phyloP scores from a whole-genome alignment of 208 protist species.

The Leishmania martiniquensis region DNA sequence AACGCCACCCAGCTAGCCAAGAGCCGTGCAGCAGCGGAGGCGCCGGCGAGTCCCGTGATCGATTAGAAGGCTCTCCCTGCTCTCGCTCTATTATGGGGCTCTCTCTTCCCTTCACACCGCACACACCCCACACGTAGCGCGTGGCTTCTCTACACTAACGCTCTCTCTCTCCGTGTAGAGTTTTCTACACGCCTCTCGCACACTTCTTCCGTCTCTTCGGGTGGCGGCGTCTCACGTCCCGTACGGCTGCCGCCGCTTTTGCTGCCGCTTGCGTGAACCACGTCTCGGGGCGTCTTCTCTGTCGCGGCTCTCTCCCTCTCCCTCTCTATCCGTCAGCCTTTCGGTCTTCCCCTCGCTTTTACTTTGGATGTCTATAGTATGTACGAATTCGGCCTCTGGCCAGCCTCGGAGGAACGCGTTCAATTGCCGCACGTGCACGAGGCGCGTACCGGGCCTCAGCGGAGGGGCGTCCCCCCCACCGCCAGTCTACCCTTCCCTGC shows the following conservation, averaged over 20 bases:
- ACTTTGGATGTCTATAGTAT: conserved; percentile 10
- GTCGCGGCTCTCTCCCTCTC: background rate
- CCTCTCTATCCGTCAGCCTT: conserved; percentile 8
- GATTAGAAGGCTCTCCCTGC: background rate
- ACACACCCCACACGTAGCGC: background rate
- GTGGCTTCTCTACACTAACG: background rate
- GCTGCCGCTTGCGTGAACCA: background rate
- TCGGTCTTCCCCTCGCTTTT: conserved; percentile 10
- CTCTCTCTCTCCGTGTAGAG: background rate
- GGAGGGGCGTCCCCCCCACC: no score
- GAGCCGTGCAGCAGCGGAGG: conserved; percentile 21
- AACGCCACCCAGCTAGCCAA: conserved; percentile 51
- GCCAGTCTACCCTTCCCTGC: no score
- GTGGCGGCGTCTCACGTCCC: background rate
- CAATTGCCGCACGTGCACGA: background rate
- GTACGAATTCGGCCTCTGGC: background rate
- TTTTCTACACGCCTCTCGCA: background rate
- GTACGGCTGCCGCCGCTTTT: background rate
- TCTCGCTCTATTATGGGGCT: background rate
- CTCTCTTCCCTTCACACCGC: background rate
- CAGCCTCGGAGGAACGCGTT: background rate
- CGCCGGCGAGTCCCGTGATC: background rate
- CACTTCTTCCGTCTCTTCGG: background rate
- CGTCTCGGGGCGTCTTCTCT: background rate
- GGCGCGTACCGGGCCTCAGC: background rate